Conservation (phyloP, 2,329 filamentous ascomycete genomes). For the Fusarium odoratissimum region DNA sequence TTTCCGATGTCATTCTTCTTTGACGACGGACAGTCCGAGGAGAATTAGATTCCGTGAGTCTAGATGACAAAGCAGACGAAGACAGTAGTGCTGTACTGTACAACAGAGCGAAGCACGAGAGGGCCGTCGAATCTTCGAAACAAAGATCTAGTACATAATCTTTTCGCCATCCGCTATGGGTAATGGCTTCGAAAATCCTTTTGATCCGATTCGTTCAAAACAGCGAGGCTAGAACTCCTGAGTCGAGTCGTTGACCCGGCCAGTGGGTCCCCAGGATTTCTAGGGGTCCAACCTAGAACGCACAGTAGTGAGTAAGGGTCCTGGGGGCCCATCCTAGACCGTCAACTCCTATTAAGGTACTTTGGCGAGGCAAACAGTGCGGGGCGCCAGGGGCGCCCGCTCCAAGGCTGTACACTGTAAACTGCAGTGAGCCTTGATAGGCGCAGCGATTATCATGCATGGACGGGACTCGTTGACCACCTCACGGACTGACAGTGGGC, state of each 20-base stretch:
- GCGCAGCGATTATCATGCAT: slow-evolving; percentile 13
- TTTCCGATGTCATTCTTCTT: slow-evolving; percentile 6
- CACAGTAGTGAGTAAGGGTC: neutral
- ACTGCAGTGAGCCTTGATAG: slow-evolving; percentile 5
- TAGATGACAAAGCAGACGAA: slow-evolving; percentile 8
- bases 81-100: neutral
- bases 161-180: slow-evolving; percentile 25
- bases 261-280: slow-evolving; percentile 22
- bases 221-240: slow-evolving; percentile 30
- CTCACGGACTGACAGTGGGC: slow-evolving; percentile 18
- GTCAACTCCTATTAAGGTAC: slow-evolving; percentile 20
- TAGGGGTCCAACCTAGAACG: slow-evolving; percentile 32
- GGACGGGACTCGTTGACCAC: neutral
- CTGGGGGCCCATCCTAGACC: neutral
- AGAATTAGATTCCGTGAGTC: neutral
- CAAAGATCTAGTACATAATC: slow-evolving; percentile 12
- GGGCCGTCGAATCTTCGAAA: slow-evolving; percentile 2
- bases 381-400: slow-evolving; percentile 14
- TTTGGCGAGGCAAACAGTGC: slow-evolving; percentile 40
- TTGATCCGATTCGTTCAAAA: slow-evolving; percentile 34
- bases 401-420: slow-evolving; percentile 17
- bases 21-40: slow-evolving; percentile 25
- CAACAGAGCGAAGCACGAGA: neutral
- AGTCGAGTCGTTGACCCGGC: slow-evolving; percentile 34
- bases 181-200: neutral